phyloP scores from a whole-genome alignment of 1,139 yeast species.

The Yamadazyma conglobata region DNA sequence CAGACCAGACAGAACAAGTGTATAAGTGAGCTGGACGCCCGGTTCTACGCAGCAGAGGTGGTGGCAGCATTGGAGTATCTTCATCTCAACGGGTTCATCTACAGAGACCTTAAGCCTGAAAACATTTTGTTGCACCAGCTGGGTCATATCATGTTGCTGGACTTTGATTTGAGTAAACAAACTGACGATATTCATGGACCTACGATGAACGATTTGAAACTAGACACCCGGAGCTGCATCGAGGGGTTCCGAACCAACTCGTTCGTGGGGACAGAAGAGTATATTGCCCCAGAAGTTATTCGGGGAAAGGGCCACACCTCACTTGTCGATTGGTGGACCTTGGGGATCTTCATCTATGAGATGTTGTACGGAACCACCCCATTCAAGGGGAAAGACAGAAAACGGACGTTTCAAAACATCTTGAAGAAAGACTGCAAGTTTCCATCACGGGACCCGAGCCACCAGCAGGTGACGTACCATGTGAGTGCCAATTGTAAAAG shows the following conservation, averaged over 20 bases:
- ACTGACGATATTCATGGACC: conserved; percentile 40
- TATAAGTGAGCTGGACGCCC: conserved; percentile 82
- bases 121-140: conserved; percentile 89
- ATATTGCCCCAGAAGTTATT: conserved; percentile 96
- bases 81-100: conserved; percentile 94
- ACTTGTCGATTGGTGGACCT: conserved; percentile 99
- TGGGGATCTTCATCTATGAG: conserved; percentile 87
- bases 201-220: conserved; percentile 26
- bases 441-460: conserved; percentile 37
- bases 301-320: conserved; percentile 96
- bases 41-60: conserved; percentile 95
- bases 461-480: too few relatives aligned
- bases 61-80: conserved; percentile 95
- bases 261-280: conserved; percentile 97
- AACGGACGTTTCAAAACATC: conserved; percentile 84
- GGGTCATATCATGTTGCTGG: conserved; percentile 97
- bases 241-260: conserved; percentile 96
- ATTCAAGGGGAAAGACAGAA: conserved; percentile 85
- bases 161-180: conserved; percentile 92
- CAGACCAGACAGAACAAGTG: conserved; percentile 89
- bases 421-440: conserved; percentile 80
- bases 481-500: conserved; percentile 74
- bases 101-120: conserved; percentile 93
- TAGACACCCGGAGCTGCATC: conserved; percentile 92
- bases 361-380: conserved; percentile 97